phyloP scores from a whole-genome alignment of 768 basidiomycete genomes.

The Boletus rufocinnamomeus region DNA sequence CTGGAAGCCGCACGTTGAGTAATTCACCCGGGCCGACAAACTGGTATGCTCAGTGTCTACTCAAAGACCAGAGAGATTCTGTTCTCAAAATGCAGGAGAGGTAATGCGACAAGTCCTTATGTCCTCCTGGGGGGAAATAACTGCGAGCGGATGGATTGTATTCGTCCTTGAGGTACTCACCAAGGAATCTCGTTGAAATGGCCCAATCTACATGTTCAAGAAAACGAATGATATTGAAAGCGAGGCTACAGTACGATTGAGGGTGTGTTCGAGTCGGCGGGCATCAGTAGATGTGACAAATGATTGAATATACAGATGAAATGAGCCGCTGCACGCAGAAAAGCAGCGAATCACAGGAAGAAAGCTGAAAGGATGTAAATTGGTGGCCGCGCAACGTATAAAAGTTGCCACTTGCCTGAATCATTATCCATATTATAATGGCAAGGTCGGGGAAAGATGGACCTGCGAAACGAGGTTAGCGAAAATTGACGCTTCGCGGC shows the following conservation, averaged over 20 bases:
- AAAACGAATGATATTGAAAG: conserved; percentile 7
- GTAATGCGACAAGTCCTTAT: neutral
- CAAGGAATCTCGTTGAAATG: neutral
- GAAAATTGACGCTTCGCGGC: conserved; percentile 20
- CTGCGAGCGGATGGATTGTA: too few species aligned
- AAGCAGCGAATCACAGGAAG: conserved; percentile 10
- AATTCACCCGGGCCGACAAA: too few species aligned
- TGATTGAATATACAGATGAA: neutral
- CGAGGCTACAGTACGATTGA: conserved; percentile 2
- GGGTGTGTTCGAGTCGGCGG: neutral
- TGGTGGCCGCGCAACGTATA: neutral
- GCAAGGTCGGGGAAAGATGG: conserved; percentile 21
- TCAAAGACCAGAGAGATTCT: neutral
- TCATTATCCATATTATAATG: conserved; percentile 22
- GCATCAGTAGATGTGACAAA: conserved; percentile 3
- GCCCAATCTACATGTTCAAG: neutral
- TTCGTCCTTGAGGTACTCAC: conserved; percentile 16
- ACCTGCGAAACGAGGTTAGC: conserved; percentile 16
- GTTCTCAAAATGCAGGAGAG: neutral
- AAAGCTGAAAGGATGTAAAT: conserved; percentile 16
- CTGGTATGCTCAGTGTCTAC: neutral
- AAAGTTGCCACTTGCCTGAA: conserved; percentile 20
- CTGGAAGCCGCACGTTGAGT: too few species aligned
- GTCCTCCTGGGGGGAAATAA: too few species aligned
- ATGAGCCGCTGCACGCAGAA: neutral